Conservation (phyloP, 768 basidiomycete species). For the Serendipita sp. region DNA sequence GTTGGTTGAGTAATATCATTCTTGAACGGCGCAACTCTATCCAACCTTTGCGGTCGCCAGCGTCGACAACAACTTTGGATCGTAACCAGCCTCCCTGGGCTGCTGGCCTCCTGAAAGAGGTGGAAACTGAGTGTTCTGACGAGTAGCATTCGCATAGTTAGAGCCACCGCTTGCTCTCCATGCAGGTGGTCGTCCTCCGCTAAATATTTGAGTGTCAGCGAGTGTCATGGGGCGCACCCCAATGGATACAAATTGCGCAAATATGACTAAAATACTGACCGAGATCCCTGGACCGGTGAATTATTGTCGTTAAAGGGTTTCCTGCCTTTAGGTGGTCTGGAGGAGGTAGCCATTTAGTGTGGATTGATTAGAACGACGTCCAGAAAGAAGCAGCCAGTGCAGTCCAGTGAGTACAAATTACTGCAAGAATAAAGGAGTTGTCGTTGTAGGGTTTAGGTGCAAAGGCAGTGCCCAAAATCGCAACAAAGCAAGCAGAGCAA, state of each 20-base stretch:
- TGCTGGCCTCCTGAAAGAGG: not conserved
- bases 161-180: not conserved
- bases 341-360: not conserved
- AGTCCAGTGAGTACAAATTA: not conserved
- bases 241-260: not conserved
- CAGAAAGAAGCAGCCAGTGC: not conserved
- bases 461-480: not conserved
- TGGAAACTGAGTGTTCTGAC: not conserved
- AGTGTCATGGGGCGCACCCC: not conserved
- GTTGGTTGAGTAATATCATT: not conserved
- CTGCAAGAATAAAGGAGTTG: not conserved
- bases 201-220: not conserved
- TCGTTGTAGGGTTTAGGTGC: not conserved
- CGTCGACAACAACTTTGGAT: slow-evolving; percentile 2
- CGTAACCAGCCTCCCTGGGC: slow-evolving; percentile 1
- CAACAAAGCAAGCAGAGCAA: not conserved
- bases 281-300: not conserved
- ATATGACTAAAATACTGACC: not conserved
- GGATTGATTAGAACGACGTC: not conserved
- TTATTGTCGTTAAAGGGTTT: not conserved
- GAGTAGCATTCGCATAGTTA: not conserved
- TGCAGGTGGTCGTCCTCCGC: not conserved
- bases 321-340: not conserved
- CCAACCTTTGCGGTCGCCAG: not conserved
- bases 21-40: not conserved